These are phyloP conservation scores for Curvularia sp. DNA, from an alignment of 2,329 filamentous ascomycete genomes.

Conservation along the genomic window DNA sequence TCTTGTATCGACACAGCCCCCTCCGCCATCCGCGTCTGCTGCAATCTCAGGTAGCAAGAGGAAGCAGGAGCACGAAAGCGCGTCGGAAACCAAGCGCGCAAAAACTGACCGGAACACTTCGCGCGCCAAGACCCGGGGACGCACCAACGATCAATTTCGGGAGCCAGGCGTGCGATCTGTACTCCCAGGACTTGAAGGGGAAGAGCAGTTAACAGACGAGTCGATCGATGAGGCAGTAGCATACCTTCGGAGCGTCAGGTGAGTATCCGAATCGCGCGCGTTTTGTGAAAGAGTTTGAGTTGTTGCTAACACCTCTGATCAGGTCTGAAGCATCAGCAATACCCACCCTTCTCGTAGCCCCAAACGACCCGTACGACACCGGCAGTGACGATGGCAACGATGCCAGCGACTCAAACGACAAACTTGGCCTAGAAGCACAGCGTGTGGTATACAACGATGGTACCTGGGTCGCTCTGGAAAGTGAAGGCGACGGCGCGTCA, in stretches of 20 bases:
- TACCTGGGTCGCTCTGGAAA: slow-evolving; percentile 69
- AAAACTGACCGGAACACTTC: slow-evolving; percentile 13
- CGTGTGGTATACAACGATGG: slow-evolving; percentile 78
- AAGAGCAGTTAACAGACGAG: slow-evolving; percentile 37
- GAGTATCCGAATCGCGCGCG: slow-evolving; percentile 4
- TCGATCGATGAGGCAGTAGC: slow-evolving; percentile 40
- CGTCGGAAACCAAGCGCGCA: slow-evolving; percentile 26
- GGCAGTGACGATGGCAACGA: slow-evolving; percentile 11
- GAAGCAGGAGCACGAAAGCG: slow-evolving; percentile 30
- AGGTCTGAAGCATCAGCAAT: slow-evolving; percentile 79
- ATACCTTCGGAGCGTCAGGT: slow-evolving; percentile 48
- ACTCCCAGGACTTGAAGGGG: slow-evolving; percentile 39
- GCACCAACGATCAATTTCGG: slow-evolving; percentile 14
- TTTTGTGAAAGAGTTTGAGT: neutral
- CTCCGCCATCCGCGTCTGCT: slow-evolving; percentile 13
- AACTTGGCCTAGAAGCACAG: slow-evolving; percentile 59
- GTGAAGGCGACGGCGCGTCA: slow-evolving; percentile 14
- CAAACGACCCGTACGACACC: slow-evolving; percentile 29
- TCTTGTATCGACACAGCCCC: slow-evolving; percentile 20
- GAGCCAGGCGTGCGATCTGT: slow-evolving; percentile 40
- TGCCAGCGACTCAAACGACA: slow-evolving; percentile 38
- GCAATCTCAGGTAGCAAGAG: slow-evolving; percentile 25
- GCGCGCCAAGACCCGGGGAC: slow-evolving; percentile 5
- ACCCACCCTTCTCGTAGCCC: slow-evolving; percentile 71
- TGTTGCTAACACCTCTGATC: slow-evolving; percentile 31